Evolutionary conservation across 192 early-diverging fungal species (phyloP).

Genomic region (Podila clonocystis): DNA sequence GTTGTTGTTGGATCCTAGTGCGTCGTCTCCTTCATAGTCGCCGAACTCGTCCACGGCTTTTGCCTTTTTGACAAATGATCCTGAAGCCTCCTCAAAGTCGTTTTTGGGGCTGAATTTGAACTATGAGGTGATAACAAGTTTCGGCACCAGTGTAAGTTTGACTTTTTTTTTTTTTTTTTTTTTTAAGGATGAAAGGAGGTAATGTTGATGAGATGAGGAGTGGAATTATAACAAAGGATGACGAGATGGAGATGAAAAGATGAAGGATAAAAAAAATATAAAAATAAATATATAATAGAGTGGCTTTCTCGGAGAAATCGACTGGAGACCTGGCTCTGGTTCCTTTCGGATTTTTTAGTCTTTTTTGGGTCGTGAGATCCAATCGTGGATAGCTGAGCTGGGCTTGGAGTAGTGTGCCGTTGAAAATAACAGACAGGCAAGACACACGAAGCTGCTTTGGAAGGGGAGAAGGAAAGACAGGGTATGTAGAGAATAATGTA

Average conservation of each 20-base stretch:
- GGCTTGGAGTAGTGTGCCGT: too few relatives aligned
- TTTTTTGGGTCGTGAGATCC: too few relatives aligned
- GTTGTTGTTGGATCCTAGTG: neutral
- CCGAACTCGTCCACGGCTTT: conserved; percentile 33
- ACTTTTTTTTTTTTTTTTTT: too few relatives aligned
- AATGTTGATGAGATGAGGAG: neutral
- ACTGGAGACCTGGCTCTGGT: too few relatives aligned
- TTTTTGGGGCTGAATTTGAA: conserved; percentile 2
- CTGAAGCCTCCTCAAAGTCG: conserved; percentile 27
- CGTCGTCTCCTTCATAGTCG: conserved; percentile 17
- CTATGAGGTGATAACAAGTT: neutral
- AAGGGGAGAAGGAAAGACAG: neutral
- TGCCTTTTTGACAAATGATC: conserved; percentile 1
- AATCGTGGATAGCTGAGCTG: too few relatives aligned
- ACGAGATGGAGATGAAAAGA: too few relatives aligned
- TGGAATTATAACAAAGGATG: neutral
- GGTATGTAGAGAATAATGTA: neutral
- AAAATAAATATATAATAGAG: too few relatives aligned
- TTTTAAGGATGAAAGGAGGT: neutral
- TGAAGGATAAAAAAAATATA: too few relatives aligned
- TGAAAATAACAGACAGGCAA: too few relatives aligned
- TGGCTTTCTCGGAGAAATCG: too few relatives aligned
- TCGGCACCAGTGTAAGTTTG: too few relatives aligned
- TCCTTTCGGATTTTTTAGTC: too few relatives aligned
- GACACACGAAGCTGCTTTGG: neutral